Evolutionary conservation across 345 rosid genomes (phyloP), one percentile per base, ranked within the genome.

Genomic region (Excoecaria agallocha): DNA sequence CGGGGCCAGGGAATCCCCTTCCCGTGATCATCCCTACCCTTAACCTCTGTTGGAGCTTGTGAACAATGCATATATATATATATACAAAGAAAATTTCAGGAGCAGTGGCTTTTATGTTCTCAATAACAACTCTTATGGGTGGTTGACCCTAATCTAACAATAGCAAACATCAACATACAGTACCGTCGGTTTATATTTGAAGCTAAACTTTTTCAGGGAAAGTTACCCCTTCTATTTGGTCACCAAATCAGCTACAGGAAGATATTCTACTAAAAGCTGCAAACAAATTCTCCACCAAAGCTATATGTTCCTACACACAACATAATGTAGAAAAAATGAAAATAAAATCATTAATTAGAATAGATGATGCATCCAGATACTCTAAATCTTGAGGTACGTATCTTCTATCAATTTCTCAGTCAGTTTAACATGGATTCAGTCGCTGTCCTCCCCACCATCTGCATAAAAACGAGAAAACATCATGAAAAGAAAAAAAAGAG

Each of bases 371-470:
- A 73, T 17, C 30, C 56, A 15, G n/a, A 72, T 56, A 17, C 70
- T 76, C 61, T 49, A 48, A n/a, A 30, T 25, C 58, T 57, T 17
- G 35, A 74, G 45, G 56, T 43, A 69, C 72, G 41, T 56, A 38
- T 30, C 51, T 35, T 51, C 63, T 24, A 66, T 37, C 50, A 59
- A 50, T 75, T 63, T 66, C 43, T 58, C 51, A n/a, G 79, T 79
- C 51, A 24, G 64, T 71, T 39, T 24, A 50, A 51, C 49, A 51
- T 50, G 80, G 74, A 73, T 70, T 82, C 79, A 86, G 30, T 80
- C 80, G 19, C 75, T 82, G 78, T 80, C 84, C 1, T 75, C 80
- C 2, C 76, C 83, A 20, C 68, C 71, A 52, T 63, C 89, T 86
- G 85, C 83, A 78, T 59, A 56, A 1, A 48, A 50, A 24, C 49